Evolutionary conservation across 371 early-diverging fungal species (phyloP), one percentile per base, ranked within the genome.

Genomic region (Mucor indicus): DNA sequence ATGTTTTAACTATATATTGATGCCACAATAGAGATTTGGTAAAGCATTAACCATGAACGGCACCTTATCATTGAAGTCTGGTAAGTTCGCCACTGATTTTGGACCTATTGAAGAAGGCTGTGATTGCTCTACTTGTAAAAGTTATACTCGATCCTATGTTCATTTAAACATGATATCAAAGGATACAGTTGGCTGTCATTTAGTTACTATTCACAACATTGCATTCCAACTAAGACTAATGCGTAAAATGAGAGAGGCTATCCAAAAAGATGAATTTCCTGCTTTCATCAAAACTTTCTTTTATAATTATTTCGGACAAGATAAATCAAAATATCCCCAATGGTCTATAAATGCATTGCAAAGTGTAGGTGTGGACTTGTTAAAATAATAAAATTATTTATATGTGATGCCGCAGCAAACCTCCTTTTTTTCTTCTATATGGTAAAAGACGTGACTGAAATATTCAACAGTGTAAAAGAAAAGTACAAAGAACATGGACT

Each of bases 131-230:
- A 90, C 95, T 0, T 98, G 98, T 71, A 80, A 75, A 59, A 82
- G 81, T 16, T 94, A 91, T 62, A 85, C 92, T 5, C 65, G 90
- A 29, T 85, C 92, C 20, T 93, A 87, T 53, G 60, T 96, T 27
- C 83, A 86, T 64, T 62, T 86, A 15, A 47, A 42, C 30, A 37
- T 57, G 11, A 54, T 65, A 8, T 84, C 88, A 42, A 86, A 84
- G 52, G 93, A 93, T 44, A 91, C 94, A 2, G 91, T 91, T n/a
- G 95, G 90, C 11, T 93, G 94, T 67, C 93, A 91, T 51, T 70
- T 98, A 50, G 65, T 95, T 21, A 84, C 94, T 3, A 71, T 90
- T 25, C 98, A 98, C 64, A 98, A 98, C 61, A 80, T 95, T 36
- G 82, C 89, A 5, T 98, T 87, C 79, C 94, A 96, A 72, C 77